phyloP scores from a whole-genome alignment of 108 stramenopile species.

The Cyclotella baltica region DNA sequence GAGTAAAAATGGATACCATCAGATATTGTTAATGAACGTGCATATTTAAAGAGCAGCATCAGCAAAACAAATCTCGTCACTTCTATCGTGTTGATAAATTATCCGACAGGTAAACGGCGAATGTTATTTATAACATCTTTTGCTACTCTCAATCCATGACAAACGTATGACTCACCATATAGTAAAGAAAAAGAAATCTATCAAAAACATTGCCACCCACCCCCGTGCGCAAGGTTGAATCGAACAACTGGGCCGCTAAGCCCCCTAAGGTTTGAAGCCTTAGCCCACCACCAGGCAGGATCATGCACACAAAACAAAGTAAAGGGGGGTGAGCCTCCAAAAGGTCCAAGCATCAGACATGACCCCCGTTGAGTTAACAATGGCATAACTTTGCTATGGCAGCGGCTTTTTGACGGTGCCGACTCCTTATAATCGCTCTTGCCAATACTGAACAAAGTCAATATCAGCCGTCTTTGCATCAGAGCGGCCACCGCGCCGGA shows the following conservation, averaged over 20 bases:
- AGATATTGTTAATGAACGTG: background rate
- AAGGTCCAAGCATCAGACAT: conserved; percentile 32
- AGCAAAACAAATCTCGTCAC: conserved; percentile 44
- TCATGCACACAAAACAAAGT: conserved; percentile 89
- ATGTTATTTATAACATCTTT: conserved; percentile 43
- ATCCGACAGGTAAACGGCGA: conserved; percentile 62
- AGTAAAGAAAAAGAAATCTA: background rate
- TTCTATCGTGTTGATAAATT: background rate
- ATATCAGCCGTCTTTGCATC: conserved; percentile 53
- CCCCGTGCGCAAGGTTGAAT: conserved; percentile 8
- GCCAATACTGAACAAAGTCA: conserved; percentile 25
- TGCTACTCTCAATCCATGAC: conserved; percentile 10
- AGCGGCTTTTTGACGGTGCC: conserved; percentile 52
- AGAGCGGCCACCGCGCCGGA: conserved; percentile 56
- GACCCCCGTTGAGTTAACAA: conserved; percentile 78
- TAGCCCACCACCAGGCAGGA: conserved; percentile 84
- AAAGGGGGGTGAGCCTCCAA: conserved; percentile 38
- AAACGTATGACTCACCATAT: background rate
- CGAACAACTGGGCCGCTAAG: conserved; percentile 5
- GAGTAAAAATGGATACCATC: background rate
- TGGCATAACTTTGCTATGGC: conserved; percentile 83
- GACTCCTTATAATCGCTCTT: conserved; percentile 54
- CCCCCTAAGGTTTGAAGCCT: conserved; percentile 38
- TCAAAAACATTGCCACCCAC: background rate
- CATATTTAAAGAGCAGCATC: conserved; percentile 20